These are phyloP conservation scores for Candida buenavistaensis DNA, from an alignment of 1,139 yeast genomes.

Conservation along the genomic window DNA sequence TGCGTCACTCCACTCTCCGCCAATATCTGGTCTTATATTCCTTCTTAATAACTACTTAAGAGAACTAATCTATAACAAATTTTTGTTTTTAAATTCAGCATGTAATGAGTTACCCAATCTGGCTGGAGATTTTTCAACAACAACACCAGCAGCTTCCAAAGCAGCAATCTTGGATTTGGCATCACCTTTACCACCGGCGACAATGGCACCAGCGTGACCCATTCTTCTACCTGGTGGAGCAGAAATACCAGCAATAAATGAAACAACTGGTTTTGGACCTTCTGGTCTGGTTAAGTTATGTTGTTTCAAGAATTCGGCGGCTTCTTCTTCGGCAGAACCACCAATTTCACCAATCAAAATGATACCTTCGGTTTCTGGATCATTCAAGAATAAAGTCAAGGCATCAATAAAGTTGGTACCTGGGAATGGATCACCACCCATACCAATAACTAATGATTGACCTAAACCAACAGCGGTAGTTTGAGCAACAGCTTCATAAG, in stretches of 20 bases:
- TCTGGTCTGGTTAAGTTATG: conserved; percentile 79
- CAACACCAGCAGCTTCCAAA: conserved; percentile 86
- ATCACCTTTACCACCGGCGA: conserved; percentile 98
- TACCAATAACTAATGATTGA: conserved; percentile 95
- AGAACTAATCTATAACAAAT: conserved; percentile 36
- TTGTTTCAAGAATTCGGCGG: conserved; percentile 92
- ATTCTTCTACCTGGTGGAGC: conserved; percentile 99
- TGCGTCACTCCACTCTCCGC: no score
- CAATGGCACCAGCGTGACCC: conserved; percentile 99
- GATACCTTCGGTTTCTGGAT: conserved; percentile 94
- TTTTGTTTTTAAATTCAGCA: conserved; percentile 73
- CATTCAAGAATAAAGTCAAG: conserved; percentile 83
- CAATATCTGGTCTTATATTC: no score
- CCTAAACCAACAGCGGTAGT: conserved; percentile 96
- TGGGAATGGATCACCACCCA: conserved; percentile 99
- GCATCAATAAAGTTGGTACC: conserved; percentile 99
- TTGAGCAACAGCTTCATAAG: conserved; percentile 99
- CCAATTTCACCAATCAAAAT: conserved; percentile 99
- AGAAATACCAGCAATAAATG: conserved; percentile 98
- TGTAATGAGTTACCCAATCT: conserved; percentile 93
- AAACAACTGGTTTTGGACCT: conserved; percentile 95
- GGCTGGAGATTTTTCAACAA: conserved; percentile 96
- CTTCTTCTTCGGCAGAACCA: conserved; percentile 99
- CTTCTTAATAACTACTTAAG: not conserved
- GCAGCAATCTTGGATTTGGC: conserved; percentile 96